Evolutionary conservation across 2,329 filamentous ascomycete genomes (phyloP), one percentile per base, ranked within the genome.

Genomic region (Fusarium siculi): DNA sequence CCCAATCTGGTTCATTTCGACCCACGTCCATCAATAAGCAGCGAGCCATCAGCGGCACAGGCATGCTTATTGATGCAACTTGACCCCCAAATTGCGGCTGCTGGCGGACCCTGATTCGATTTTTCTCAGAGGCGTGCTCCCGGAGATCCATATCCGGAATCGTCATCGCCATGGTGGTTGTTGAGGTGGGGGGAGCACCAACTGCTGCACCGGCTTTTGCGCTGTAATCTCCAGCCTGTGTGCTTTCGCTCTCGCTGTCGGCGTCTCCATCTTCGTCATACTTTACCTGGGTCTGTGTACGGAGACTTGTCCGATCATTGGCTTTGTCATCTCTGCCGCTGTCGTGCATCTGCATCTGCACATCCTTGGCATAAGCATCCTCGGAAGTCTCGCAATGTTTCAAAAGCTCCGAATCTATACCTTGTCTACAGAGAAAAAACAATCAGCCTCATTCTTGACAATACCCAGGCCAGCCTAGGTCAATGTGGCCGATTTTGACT

Each of bases 71-170:
- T 69, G 74, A 74, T 69, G 65, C 67, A 67, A 19, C 72, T 74
- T 66, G 66, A 72, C 50, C 66, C 68, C 70, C 62, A 66, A 73
- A 50, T 56, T 73, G 70, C 74, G 74, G 76, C 67, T 76, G 74
- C 73, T 72, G 74, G 62, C 66, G 70, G 64, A 62, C 70, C 64
- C 63, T 72, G 62, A 69, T 69, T 60, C 56, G 62, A 64, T 44
- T 74, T 73, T 66, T 66, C 46, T 62, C 62, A 54, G 32, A 62
- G 59, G 50, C 39, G 67, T 63, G 21, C 62, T 64, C 36, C 55
- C 75, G 71, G 73, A 74, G 59, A 74, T 73, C 64, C 62, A 74
- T 72, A 63, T 76, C 75, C 73, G 66, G 57, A 53, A 36, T 74
- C 71, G 66, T 73, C 73, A 68, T 74, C 43, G 55, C 53, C 47